Percentiles rank a stretch among this genome's conserved stretches.
These are phyloP conservation scores for Oryza officinalis DNA, from an alignment of 176 grass and related monocot species.

Conservation along the genomic window DNA sequence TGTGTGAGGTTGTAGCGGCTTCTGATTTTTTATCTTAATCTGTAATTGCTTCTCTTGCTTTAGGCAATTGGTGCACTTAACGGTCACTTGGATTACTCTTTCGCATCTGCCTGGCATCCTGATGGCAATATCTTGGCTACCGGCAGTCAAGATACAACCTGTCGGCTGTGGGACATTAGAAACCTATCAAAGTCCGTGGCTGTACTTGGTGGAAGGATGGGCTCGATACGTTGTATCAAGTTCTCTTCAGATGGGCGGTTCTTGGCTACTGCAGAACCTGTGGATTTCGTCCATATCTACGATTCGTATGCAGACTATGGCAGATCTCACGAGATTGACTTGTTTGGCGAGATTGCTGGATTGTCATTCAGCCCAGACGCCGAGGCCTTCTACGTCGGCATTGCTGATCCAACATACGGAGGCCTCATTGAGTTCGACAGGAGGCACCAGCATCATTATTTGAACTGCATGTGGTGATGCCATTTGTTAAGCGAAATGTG, in stretches of 20 bases:
- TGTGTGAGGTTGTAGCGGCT: neutral
- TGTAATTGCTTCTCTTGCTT: neutral
- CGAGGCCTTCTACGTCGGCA: slow-evolving; percentile 65
- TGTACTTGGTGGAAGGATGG: slow-evolving; percentile 77
- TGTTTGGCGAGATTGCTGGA: slow-evolving; percentile 88
- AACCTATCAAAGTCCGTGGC: slow-evolving; percentile 70
- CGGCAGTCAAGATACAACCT: slow-evolving; percentile 93
- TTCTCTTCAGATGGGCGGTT: slow-evolving; percentile 82
- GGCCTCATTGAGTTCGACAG: slow-evolving; percentile 70
- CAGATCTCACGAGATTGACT: slow-evolving; percentile 70
- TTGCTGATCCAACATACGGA: slow-evolving; percentile 80
- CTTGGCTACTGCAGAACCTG: slow-evolving; percentile 77
- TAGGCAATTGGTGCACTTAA: slow-evolving; percentile 62
- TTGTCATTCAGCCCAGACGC: slow-evolving; percentile 81
- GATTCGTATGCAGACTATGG: slow-evolving; percentile 53
- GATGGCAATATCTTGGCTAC: slow-evolving; percentile 64
- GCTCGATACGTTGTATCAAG: slow-evolving; percentile 71
- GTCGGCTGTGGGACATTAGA: slow-evolving; percentile 86
- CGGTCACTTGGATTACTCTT: slow-evolving; percentile 89
- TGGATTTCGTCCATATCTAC: slow-evolving; percentile 87
- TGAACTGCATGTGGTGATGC: slow-evolving; percentile 56
- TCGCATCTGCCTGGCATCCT: slow-evolving; percentile 91
- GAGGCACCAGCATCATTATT: slow-evolving; percentile 57
- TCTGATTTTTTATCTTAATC: slow-evolving; percentile 33
- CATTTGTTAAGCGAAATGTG: slow-evolving; percentile 2